Conservation (phyloP, 495 filamentous ascomycete species). For the Talaromyces ruber region DNA sequence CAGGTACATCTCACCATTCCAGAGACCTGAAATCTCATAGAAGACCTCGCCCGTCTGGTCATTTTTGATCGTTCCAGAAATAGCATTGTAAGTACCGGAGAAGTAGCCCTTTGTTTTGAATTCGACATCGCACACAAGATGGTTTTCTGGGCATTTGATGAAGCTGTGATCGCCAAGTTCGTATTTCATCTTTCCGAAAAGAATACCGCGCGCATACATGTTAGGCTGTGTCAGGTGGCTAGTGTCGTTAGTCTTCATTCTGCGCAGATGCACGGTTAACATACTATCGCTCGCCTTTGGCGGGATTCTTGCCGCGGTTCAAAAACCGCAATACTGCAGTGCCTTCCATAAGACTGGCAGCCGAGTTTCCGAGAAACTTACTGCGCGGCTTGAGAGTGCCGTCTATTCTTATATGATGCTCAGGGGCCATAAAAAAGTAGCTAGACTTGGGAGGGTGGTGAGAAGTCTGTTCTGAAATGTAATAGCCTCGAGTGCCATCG, state of each 20-base stretch:
- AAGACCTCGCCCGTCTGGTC: conserved; percentile 76
- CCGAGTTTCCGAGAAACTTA: conserved; percentile 94
- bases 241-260: conserved; percentile 8
- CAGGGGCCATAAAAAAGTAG: conserved; percentile 98
- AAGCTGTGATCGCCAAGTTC: conserved; percentile 95
- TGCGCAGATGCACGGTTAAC: conserved; percentile 20
- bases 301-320: conserved; percentile 59
- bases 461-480: conserved; percentile 91
- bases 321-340: conserved; percentile 78
- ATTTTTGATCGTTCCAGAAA: conserved; percentile 87
- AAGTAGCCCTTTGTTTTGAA: conserved; percentile 99
- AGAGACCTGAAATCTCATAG: conserved; percentile 85
- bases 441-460: conserved; percentile 98
- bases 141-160: conserved; percentile 82
- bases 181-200: conserved; percentile 99
- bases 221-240: conserved; percentile 94
- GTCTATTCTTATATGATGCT: conserved; percentile 91
- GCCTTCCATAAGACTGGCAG: conserved; percentile 97
- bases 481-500: conserved; percentile 80
- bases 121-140: conserved; percentile 85
- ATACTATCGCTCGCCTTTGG: conserved; percentile 77
- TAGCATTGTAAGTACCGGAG: conserved; percentile 90
- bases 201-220: conserved; percentile 96
- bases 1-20: conserved; percentile 90
- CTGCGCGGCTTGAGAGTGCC: conserved; percentile 94